These are phyloP conservation scores for Podospora fimiseda DNA, from an alignment of 495 filamentous ascomycete genomes.

Conservation along the genomic window DNA sequence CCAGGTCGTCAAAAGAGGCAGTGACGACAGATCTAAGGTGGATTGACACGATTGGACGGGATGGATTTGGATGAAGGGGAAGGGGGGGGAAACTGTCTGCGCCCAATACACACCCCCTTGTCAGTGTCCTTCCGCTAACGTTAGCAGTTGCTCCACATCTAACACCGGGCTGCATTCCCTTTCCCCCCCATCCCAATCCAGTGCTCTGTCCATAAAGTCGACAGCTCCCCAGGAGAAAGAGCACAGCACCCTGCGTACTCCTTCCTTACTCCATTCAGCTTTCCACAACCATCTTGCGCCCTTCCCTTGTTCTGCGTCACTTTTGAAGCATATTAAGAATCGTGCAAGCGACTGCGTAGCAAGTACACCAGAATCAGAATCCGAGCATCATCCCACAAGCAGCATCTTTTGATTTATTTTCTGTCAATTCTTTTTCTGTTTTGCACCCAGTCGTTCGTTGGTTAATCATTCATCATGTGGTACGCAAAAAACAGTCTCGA, in stretches of 20 bases:
- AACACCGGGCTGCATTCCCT: constrained; percentile 13
- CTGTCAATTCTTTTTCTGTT: constrained; percentile 1
- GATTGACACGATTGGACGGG: neutral
- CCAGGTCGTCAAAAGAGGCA: neutral
- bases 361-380: too few relatives aligned
- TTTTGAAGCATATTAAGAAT: neutral
- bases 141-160: constrained; percentile 11
- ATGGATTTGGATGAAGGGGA: neutral
- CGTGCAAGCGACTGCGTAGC: neutral
- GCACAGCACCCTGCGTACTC: constrained; percentile 5
- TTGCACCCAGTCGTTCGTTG: constrained; percentile 19
- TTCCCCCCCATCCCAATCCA: neutral
- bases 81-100: neutral
- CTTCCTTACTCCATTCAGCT: constrained; percentile 8
- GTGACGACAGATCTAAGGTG: neutral
- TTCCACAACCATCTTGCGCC: constrained; percentile 1
- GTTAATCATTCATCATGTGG: constrained; percentile 30
- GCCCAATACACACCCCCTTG: constrained; percentile 3
- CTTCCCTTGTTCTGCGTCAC: neutral
- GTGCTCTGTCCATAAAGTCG: constrained; percentile 17
- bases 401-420: neutral
- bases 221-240: constrained; percentile 14
- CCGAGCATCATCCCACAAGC: neutral
- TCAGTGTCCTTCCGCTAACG: constrained; percentile 1
- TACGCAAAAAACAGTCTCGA: too few relatives aligned